Base-by-base conservation (phyloP, 768 basidiomycete species). In the Pulveroboletus frians region DNA sequence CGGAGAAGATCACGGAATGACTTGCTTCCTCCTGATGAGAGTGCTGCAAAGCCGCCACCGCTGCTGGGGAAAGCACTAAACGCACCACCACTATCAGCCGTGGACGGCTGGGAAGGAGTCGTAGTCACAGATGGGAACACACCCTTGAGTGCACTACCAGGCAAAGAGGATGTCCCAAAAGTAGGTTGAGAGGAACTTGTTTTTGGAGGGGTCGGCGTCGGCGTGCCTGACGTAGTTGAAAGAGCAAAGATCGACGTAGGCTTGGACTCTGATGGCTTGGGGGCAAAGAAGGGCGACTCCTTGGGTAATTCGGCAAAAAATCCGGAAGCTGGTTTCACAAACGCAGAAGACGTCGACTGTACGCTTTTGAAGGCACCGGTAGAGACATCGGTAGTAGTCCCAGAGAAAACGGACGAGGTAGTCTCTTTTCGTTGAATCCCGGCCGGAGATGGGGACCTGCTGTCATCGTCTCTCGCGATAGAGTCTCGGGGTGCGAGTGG, bases 1-100 rank as follows among this genome's bases (percentile, higher is more conserved):
- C 80, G 77, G 49, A 87, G 66, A 39, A 88, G 59, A 26, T 87
- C 81, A n/a, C 71, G 65, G 55, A 85, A 90, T 1, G 85, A 78
- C 55, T 75, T 78, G 31, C 70, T 68, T 1, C 69, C 51, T 4
- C 75, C 74, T 13, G 58, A 53, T 8, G 76, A 73, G 55, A 82
- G 81, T 0, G 79, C 75, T 30, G 73, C 58, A 55, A 85, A 85
- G 3, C 73, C 81, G 26, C 75, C 69, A 2, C 67, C 58, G 11
- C 62, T 43, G 0, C 72, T 52, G 11, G 64, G 50, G 48, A 64
- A 71, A 9, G 62, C 54, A 30, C 50, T 54, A 46, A 72, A 71
- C 5, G 52, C 65, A 29, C 64, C 45, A 5, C 44, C 30, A 11
- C 31, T 60, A 43, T 41, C 60, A 46, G 35, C 46, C 2, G 65